These are phyloP conservation scores for Neocucurbitaria cava DNA, from an alignment of 2,329 filamentous ascomycete genomes.

Conservation along the genomic window DNA sequence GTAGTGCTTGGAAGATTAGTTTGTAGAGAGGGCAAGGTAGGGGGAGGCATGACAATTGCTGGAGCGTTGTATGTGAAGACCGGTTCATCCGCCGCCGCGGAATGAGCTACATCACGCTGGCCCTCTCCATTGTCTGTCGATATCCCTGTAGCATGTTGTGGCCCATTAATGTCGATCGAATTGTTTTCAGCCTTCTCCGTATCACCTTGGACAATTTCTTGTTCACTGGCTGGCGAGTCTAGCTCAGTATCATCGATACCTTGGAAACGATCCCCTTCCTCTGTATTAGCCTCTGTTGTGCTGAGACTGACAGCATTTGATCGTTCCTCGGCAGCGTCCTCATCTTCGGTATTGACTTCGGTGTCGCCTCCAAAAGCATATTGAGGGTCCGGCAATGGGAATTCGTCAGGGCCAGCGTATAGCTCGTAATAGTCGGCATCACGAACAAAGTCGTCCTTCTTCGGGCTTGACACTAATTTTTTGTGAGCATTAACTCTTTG, in stretches of 20 bases:
- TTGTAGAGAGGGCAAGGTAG: conserved; percentile 31
- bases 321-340: conserved; percentile 9
- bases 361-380: conserved; percentile 45
- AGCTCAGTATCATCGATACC: background rate
- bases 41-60: conserved; percentile 42
- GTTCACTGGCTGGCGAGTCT: background rate
- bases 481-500: background rate
- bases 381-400: conserved; percentile 66
- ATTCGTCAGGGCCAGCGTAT: conserved; percentile 32
- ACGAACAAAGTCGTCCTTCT: conserved; percentile 14
- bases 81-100: background rate
- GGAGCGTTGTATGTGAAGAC: conserved; percentile 7
- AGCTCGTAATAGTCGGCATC: conserved; percentile 32
- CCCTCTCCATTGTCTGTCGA: background rate
- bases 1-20: conserved; percentile 21
- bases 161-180: conserved; percentile 1
- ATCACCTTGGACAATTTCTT: background rate
- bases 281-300: conserved; percentile 12
- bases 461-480: background rate
- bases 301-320: conserved; percentile 11
- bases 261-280: conserved; percentile 1
- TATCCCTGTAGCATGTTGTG: background rate
- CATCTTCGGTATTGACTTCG: conserved; percentile 33
- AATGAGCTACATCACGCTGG: background rate
- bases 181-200: conserved; percentile 4